phyloP scores from a whole-genome alignment of 1,139 yeast species.

The Taphrina pruni region DNA sequence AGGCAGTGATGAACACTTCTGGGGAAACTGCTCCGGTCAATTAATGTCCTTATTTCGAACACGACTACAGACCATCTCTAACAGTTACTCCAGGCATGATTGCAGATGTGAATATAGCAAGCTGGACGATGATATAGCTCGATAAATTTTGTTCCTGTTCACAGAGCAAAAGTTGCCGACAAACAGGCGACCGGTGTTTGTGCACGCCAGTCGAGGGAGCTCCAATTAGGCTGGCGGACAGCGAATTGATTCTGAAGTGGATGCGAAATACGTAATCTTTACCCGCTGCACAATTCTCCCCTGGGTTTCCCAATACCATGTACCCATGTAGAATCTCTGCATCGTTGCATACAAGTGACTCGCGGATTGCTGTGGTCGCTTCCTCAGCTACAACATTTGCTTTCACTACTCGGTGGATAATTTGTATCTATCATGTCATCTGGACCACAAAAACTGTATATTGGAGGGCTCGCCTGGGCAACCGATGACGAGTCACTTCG shows the following conservation, averaged over 20 bases:
- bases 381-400: no score
- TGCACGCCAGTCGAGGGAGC: slow-evolving; percentile 18
- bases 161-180: slow-evolving; percentile 8
- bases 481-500: slow-evolving; percentile 40
- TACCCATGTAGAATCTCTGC: neutral
- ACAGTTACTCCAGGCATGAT: slow-evolving; percentile 39
- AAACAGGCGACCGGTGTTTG: slow-evolving; percentile 14
- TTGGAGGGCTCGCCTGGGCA: slow-evolving; percentile 42
- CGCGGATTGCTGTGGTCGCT: no score
- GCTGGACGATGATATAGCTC: neutral
- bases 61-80: slow-evolving; percentile 15
- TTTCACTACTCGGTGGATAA: no score
- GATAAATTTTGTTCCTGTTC: neutral
- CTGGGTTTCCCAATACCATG: no score
- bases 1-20: slow-evolving; percentile 83
- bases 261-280: neutral
- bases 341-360: no score
- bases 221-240: neutral
- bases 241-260: neutral
- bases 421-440: slow-evolving; percentile 16
- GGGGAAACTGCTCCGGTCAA: slow-evolving; percentile 17
- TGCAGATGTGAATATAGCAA: slow-evolving; percentile 21
- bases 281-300: neutral
- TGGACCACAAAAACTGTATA: slow-evolving; percentile 36
- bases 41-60: neutral